Conservation (phyloP, 1,284 basidiomycete species). For the Ustilago loliicola region DNA sequence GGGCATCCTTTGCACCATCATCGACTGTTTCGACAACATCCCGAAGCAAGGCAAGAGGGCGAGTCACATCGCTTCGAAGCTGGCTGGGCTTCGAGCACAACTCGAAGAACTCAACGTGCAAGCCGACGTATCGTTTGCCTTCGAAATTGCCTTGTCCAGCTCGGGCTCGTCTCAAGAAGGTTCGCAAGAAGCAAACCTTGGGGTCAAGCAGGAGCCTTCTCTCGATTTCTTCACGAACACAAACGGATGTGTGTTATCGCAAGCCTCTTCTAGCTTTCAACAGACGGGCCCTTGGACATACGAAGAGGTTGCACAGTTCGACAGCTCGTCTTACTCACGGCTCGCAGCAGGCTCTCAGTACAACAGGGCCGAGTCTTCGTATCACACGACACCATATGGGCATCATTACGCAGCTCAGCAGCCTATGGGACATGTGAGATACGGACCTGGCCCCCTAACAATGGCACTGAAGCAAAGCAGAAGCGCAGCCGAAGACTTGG, state of each 20-base stretch:
- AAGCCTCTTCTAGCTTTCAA: not conserved
- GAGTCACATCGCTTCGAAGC: not conserved
- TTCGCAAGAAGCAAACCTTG: not conserved
- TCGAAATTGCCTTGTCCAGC: slow-evolving; percentile 13
- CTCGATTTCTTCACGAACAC: not conserved
- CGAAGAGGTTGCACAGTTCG: not conserved
- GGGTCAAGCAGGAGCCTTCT: not conserved
- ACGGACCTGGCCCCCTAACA: not conserved
- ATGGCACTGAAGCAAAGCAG: not conserved
- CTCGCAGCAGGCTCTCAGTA: not conserved
- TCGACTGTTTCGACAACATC: slow-evolving; percentile 26
- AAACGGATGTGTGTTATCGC: not conserved
- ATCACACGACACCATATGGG: not conserved
- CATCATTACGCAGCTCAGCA: not conserved
- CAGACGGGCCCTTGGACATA: not conserved
- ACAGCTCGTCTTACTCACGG: not conserved
- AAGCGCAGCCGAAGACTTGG: not conserved
- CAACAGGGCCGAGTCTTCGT: not conserved
- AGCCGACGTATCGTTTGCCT: slow-evolving; percentile 27
- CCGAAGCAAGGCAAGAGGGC: slow-evolving; percentile 14
- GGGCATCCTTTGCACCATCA: slow-evolving; percentile 22
- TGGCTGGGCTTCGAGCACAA: not conserved
- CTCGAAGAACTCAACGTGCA: slow-evolving; percentile 18
- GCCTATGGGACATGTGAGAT: not conserved
- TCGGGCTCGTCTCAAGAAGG: not conserved